Percentiles rank a stretch among this genome's conserved stretches.
Conservation (phyloP, 2,329 filamentous ascomycete genomes). For the Fusarium sterilihyphosum region DNA sequence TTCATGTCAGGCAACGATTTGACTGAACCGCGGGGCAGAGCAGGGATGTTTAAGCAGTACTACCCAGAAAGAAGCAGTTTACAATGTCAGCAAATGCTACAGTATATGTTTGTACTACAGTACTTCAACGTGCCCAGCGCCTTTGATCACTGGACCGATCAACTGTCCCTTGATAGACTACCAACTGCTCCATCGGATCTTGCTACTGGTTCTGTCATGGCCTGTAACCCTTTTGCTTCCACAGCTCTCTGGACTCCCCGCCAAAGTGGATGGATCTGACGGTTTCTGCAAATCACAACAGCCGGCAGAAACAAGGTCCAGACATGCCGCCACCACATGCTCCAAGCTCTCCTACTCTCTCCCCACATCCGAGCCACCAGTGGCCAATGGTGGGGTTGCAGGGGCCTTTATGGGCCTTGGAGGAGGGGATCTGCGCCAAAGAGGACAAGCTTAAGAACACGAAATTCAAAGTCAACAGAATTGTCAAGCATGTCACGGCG, state of each 20-base stretch:
- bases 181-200: slow-evolving; percentile 6
- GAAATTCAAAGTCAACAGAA: slow-evolving; percentile 3
- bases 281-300: slow-evolving; percentile 39
- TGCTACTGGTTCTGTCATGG: slow-evolving; percentile 20
- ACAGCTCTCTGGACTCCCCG: slow-evolving; percentile 24
- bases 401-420: neutral
- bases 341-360: slow-evolving; percentile 40
- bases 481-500: slow-evolving; percentile 4
- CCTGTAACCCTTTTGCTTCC: slow-evolving; percentile 23
- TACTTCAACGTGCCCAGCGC: neutral
- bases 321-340: slow-evolving; percentile 28
- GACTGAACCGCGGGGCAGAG: slow-evolving; percentile 19
- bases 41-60: slow-evolving; percentile 13
- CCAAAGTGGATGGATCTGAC: slow-evolving; percentile 37
- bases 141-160: neutral
- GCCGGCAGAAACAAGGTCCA: slow-evolving; percentile 30
- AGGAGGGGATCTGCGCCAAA: slow-evolving; percentile 20
- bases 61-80: neutral
- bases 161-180: neutral
- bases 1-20: neutral
- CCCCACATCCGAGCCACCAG: slow-evolving; percentile 40
- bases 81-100: neutral
- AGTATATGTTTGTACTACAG: neutral
- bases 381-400: slow-evolving; percentile 34
- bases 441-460: slow-evolving; percentile 23